Base-by-base conservation (phyloP, 495 filamentous ascomycete genomes). In the Pyrenula massariospora region DNA sequence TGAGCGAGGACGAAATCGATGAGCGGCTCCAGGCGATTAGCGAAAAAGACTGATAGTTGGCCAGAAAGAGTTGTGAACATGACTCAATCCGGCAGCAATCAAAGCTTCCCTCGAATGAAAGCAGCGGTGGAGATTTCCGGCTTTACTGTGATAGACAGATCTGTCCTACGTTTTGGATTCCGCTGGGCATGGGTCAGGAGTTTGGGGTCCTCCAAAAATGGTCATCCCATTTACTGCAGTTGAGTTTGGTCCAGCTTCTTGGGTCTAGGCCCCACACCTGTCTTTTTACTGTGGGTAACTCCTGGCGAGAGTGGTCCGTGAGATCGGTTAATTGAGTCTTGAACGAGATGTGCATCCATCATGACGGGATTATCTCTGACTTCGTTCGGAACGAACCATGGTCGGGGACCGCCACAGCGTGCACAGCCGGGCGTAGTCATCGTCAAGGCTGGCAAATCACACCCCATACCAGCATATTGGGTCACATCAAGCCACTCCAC, bases 1-100 rank as follows among this genome's bases (percentile, higher is more conserved):
- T 98, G 73, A 94, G 91, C 10, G 91, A 95, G 70, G 92, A 96
- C 42, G 93, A 98, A 81, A 97, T 98, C 65, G 93, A 98, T 65
- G 94, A 96, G 75, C 79, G 93, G 68, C 77, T 98, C 73, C 94
- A 98, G 75, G 89, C 91, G 53, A 97, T 98, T 70, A 87, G 87
- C 52, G 93, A 98, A 76, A 97, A 96, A 81, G 93, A 98, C 74
- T 98, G 79, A 83, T 62, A 61, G 60, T 52, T 20, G 22, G 19
- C 8, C 10, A 8, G n/a, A 52, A 52, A 20, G 20, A 19, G 8
- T 52, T 52, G 50, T 15, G 8, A 8, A 5, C 15, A 15, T 5
- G 5, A 15, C 31, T 15, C 8, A 8, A 42, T 42, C 31, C 15
- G 31, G 31, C 31, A 15, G 8, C 31, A 42, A 15, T 15, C 15